phyloP scores from a whole-genome alignment of 345 rosid genomes.

The Lepidium africanum region DNA sequence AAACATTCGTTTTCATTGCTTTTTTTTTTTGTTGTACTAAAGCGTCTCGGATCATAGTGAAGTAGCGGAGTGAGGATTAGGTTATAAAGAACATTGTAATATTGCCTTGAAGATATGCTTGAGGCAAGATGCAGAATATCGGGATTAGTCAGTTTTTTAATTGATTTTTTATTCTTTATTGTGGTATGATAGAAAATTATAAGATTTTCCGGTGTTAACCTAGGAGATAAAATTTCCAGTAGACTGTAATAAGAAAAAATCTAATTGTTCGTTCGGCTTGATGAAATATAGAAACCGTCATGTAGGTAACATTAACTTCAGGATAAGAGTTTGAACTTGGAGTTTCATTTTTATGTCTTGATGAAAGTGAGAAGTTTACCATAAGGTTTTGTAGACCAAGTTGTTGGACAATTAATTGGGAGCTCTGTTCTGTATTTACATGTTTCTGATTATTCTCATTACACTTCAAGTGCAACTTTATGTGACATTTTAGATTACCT shows the following conservation, averaged over 20 bases:
- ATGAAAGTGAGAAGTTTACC: neutral
- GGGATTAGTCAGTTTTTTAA: neutral
- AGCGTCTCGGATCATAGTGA: neutral
- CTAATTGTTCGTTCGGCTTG: neutral
- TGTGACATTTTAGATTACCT: neutral
- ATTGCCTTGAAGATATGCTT: neutral
- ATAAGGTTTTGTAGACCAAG: neutral
- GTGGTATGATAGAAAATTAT: neutral
- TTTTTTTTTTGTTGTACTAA: neutral
- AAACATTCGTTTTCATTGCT: neutral
- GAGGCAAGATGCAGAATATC: slow-evolving; percentile 6
- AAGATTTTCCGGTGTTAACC: neutral
- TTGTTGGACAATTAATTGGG: neutral
- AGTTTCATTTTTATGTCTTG: neutral
- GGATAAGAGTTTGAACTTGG: neutral
- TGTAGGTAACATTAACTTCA: neutral
- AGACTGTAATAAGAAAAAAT: neutral
- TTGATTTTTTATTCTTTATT: neutral
- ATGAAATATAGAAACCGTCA: neutral
- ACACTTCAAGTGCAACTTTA: neutral
- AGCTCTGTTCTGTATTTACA: slow-evolving; percentile 7
- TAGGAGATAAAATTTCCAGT: neutral
- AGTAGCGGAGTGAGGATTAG: too few relatives aligned
- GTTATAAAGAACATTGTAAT: neutral
- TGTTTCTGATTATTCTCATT: neutral